Conservation (phyloP, 345 rosid genomes). For the Populus alba region DNA sequence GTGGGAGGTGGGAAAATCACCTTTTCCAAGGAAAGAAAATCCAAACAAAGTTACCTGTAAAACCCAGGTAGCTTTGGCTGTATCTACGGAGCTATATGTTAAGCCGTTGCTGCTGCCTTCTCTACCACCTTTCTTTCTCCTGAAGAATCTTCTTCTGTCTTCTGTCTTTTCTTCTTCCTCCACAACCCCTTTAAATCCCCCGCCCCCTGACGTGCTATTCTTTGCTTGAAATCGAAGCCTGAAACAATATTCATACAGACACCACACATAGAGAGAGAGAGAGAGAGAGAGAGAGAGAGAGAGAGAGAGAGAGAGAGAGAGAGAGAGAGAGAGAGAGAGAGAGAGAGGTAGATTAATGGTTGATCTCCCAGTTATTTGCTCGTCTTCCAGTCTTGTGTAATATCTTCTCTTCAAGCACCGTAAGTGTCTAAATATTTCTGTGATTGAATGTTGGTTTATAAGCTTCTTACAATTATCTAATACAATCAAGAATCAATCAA, state of each 20-base stretch:
- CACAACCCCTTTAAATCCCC: background rate
- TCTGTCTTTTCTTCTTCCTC: background rate
- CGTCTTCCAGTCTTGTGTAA: background rate
- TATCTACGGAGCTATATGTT: constrained; percentile 23
- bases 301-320: background rate
- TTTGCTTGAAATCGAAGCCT: background rate
- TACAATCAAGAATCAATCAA: background rate
- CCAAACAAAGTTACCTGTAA: constrained; percentile 31
- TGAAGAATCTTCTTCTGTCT: constrained; percentile 20
- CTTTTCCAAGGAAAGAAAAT: constrained; percentile 15
- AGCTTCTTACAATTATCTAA: too few relatives aligned
- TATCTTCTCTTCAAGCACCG: background rate
- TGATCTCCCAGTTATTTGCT: background rate
- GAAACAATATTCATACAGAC: background rate
- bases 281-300: background rate
- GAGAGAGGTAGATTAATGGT: background rate
- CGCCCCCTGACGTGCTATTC: background rate
- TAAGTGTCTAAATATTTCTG: background rate
- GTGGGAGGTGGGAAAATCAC: background rate
- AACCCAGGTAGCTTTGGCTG: constrained; percentile 38
- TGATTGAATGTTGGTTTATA: too few relatives aligned
- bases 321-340: background rate
- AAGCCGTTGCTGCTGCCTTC: constrained; percentile 23
- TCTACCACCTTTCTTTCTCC: background rate
- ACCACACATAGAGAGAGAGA: too few relatives aligned